These are phyloP conservation scores for Schizochytrium sp. DNA, from an alignment of 108 stramenopile genomes.

Conservation along the genomic window DNA sequence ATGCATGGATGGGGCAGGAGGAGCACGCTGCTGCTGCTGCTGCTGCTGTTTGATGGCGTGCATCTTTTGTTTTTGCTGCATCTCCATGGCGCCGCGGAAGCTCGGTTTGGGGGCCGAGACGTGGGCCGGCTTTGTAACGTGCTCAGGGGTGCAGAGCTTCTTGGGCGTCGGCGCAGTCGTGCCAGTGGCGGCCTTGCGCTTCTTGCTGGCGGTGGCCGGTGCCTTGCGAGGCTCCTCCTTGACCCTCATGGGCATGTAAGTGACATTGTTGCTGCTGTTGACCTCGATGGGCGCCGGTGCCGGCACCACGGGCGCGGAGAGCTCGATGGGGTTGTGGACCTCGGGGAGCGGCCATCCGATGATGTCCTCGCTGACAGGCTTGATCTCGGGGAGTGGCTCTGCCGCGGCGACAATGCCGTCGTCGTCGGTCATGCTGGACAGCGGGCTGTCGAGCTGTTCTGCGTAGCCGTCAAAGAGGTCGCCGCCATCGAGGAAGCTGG, in stretches of 20 bases:
- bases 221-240: not conserved
- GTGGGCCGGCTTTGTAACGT: not conserved
- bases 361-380: not conserved
- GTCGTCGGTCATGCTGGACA: no score
- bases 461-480: not conserved
- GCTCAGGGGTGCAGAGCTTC: not conserved
- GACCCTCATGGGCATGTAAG: no score
- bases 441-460: no score
- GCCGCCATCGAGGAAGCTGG: not conserved
- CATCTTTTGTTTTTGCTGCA: not conserved
- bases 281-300: no score
- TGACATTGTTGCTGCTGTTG: no score
- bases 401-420: no score
- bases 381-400: no score
- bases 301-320: not conserved
- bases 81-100: not conserved
- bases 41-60: not conserved
- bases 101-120: not conserved
- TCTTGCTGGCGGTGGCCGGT: not conserved
- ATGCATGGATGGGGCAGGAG: not conserved
- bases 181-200: not conserved
- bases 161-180: not conserved
- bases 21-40: not conserved
- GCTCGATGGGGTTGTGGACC: not conserved
- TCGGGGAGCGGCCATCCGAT: not conserved